phyloP scores from a whole-genome alignment of 495 filamentous ascomycete genomes.

The Penicillium canariense region DNA sequence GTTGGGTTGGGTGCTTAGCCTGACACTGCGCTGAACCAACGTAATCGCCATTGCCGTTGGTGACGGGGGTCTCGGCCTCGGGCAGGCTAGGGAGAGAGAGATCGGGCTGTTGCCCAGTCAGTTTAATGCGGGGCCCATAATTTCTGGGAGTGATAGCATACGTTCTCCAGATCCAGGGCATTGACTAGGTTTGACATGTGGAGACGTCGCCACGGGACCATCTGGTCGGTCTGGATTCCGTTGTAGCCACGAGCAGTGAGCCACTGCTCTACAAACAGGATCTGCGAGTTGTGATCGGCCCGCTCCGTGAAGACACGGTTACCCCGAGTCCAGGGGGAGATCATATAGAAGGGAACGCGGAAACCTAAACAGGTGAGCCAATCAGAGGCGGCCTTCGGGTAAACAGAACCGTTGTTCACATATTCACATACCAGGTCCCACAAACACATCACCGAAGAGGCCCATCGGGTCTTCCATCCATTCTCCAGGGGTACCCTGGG shows the following conservation, averaged over 20 bases:
- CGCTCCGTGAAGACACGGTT: conserved; percentile 54
- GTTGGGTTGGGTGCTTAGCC: conserved; percentile 28
- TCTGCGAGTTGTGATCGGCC: conserved; percentile 57
- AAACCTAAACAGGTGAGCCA: conserved; percentile 28
- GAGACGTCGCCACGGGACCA: conserved; percentile 50
- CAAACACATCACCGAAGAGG: conserved; percentile 46
- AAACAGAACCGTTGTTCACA: neutral
- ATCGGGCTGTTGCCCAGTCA: conserved; percentile 35
- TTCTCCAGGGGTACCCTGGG: conserved; percentile 48
- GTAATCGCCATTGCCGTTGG: conserved; percentile 35
- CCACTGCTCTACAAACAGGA: conserved; percentile 56
- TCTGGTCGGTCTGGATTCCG: conserved; percentile 47
- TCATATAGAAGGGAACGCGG: conserved; percentile 54
- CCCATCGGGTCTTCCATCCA: conserved; percentile 55
- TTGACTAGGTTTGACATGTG: conserved; percentile 56
- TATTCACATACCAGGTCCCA: conserved; percentile 45
- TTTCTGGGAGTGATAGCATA: conserved; percentile 10
- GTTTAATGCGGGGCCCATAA: neutral
- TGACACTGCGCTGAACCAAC: conserved; percentile 46
- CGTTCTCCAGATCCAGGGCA: conserved; percentile 51
- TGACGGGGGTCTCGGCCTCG: conserved; percentile 37
- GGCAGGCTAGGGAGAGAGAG: conserved; percentile 45
- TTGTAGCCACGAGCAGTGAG: conserved; percentile 47
- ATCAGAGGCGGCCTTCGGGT: neutral
- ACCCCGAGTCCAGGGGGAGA: conserved; percentile 57